phyloP scores from a whole-genome alignment of 2,329 filamentous ascomycete species.

The Bipolaris victoriae region DNA sequence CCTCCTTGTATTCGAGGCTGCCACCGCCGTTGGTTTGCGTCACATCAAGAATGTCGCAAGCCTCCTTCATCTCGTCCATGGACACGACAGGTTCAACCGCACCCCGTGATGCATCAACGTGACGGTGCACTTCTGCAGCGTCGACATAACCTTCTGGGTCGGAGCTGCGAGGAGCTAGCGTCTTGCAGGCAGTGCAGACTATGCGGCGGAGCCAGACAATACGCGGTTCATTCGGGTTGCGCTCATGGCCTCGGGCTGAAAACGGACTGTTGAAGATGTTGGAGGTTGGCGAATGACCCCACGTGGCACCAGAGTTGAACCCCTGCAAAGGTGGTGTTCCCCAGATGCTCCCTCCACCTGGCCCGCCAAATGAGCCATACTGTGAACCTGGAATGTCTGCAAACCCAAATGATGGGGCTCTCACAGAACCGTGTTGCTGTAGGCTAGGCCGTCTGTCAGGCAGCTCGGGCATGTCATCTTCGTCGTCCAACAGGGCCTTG shows the following conservation, averaged over 20 bases:
- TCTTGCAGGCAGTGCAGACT: conserved; percentile 79
- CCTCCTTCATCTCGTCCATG: conserved; percentile 75
- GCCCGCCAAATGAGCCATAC: conserved; percentile 42
- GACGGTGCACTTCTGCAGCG: conserved; percentile 65
- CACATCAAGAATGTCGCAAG: conserved; percentile 91
- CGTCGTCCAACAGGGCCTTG: conserved; percentile 78
- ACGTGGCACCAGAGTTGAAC: conserved; percentile 46
- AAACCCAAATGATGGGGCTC: conserved; percentile 43
- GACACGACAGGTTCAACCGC: conserved; percentile 62
- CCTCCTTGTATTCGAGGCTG: conserved; percentile 73
- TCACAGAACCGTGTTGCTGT: conserved; percentile 40
- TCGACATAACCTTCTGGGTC: conserved; percentile 71
- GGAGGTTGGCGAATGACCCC: conserved; percentile 50
- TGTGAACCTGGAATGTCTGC: conserved; percentile 40
- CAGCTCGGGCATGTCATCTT: conserved; percentile 64
- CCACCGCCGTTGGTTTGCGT: conserved; percentile 80
- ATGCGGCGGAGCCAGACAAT: conserved; percentile 54
- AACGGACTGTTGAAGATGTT: conserved; percentile 43
- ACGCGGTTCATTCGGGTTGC: conserved; percentile 35
- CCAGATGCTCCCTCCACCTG: conserved; percentile 49
- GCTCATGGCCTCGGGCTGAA: conserved; percentile 36
- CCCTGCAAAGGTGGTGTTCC: conserved; percentile 52
- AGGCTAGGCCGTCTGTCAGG: conserved; percentile 57
- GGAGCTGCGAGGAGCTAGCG: conserved; percentile 54
- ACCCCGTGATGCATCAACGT: conserved; percentile 70